Percentiles rank a stretch among this genome's conserved stretches.
phyloP scores from a whole-genome alignment of 345 rosid genomes.

The Odontarrhena argentea region DNA sequence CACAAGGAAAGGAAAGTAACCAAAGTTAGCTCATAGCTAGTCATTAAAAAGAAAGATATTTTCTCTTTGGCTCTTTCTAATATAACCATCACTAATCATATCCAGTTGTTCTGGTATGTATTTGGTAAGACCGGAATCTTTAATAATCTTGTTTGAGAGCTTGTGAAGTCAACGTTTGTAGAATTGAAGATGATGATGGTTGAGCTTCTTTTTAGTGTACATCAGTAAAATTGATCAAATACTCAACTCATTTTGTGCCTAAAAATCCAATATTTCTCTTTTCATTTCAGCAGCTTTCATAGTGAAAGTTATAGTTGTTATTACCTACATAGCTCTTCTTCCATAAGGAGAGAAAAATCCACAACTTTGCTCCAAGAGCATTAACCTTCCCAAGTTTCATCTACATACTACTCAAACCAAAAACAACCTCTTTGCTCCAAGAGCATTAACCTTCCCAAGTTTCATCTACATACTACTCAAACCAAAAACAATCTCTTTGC shows the following conservation, averaged over 20 bases:
- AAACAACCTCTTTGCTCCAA: not conserved
- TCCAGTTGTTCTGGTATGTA: too few relatives aligned
- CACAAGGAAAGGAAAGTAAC: too few relatives aligned
- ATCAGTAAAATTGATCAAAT: not conserved
- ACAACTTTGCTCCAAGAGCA: conserved; percentile 20
- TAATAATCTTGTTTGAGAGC: not conserved
- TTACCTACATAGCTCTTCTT: too few relatives aligned
- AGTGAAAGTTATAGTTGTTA: too few relatives aligned
- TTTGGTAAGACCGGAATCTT: too few relatives aligned
- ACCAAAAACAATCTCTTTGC: conserved; percentile 3
- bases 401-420: not conserved
- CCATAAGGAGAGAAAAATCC: not conserved
- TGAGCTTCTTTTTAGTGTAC: not conserved
- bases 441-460: not conserved
- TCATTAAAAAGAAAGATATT: too few relatives aligned
- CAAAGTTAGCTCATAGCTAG: too few relatives aligned
- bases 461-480: not conserved
- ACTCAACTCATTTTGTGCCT: not conserved
- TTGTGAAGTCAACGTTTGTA: conserved; percentile 4
- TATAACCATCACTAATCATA: too few relatives aligned
- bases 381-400: not conserved
- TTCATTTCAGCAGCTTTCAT: too few relatives aligned
- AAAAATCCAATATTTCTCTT: not conserved
- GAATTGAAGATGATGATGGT: conserved; percentile 3
- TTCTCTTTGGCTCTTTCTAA: too few relatives aligned